These are phyloP conservation scores for Hortiboletus flavorubellus DNA, from an alignment of 768 basidiomycete genomes.

Conservation along the genomic window DNA sequence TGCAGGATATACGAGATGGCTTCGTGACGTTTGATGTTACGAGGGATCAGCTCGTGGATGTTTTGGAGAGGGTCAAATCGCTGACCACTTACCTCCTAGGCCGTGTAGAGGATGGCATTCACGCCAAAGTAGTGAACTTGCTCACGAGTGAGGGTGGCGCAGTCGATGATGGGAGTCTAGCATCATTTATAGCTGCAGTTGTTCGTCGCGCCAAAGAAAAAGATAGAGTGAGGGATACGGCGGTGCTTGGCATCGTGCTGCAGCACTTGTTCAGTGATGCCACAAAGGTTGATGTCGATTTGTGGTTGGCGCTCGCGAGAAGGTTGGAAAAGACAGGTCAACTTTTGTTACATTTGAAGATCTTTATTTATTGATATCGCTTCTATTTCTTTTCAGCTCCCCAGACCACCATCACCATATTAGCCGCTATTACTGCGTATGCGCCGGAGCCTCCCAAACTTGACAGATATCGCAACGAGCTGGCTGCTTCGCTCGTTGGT, in stretches of 20 bases:
- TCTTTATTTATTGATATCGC: background rate
- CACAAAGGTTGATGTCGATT: constrained; percentile 62
- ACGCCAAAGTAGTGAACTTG: constrained; percentile 38
- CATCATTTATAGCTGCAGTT: constrained; percentile 34
- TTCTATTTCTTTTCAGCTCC: constrained; percentile 48
- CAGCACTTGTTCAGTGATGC: constrained; percentile 57
- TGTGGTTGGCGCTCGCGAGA: constrained; percentile 73
- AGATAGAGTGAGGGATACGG: constrained; percentile 52
- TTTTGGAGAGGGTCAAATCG: constrained; percentile 48
- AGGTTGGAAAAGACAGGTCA: constrained; percentile 60
- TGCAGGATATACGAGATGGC: constrained; percentile 47
- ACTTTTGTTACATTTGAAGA: constrained; percentile 16
- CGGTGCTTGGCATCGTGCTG: constrained; percentile 60
- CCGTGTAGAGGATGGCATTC: constrained; percentile 49
- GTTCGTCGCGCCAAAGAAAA: constrained; percentile 29
- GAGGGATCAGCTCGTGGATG: constrained; percentile 29
- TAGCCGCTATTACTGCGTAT: constrained; percentile 55
- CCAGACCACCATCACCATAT: constrained; percentile 62
- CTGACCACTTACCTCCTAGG: constrained; percentile 61
- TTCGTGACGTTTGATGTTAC: constrained; percentile 37
- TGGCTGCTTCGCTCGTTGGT: constrained; percentile 76
- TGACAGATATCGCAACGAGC: constrained; percentile 83
- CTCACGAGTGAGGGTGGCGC: constrained; percentile 29
- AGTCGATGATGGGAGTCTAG: constrained; percentile 22
- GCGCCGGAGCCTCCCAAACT: constrained; percentile 69